Conservation (phyloP, 331 rosid genomes). For the Saraca asoca region DNA sequence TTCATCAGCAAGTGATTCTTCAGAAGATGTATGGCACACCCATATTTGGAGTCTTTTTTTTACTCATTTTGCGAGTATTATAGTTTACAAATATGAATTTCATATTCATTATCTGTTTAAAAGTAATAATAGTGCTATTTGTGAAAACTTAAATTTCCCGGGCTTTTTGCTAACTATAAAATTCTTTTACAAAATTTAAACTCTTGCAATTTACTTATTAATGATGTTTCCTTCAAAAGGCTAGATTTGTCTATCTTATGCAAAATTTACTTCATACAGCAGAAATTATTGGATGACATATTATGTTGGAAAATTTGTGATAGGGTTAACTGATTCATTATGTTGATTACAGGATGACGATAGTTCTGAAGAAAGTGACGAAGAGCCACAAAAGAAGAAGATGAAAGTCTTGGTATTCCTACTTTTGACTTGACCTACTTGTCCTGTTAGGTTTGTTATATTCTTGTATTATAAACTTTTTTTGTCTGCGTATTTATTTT, state of each 20-base stretch:
- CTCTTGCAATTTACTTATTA: no score
- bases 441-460: no score
- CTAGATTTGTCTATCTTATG: neutral
- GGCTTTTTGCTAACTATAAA: no score
- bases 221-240: no score
- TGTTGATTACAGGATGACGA: constrained; percentile 41
- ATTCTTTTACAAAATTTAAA: no score
- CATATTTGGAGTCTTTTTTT: neutral
- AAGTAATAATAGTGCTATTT: neutral
- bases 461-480: no score
- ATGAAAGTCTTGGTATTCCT: constrained; percentile 35
- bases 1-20: constrained; percentile 28
- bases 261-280: no score
- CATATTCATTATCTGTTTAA: neutral
- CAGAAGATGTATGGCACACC: neutral
- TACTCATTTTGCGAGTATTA: neutral
- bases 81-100: neutral
- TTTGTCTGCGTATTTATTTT: no score
- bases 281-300: neutral
- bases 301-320: neutral
- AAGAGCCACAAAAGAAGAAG: constrained; percentile 44
- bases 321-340: neutral
- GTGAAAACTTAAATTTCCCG: no score
- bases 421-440: neutral
- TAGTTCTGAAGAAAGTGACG: constrained; percentile 50